Conservation (phyloP, 2,329 filamentous ascomycete species). For the Neodidymelliopsis sp. region DNA sequence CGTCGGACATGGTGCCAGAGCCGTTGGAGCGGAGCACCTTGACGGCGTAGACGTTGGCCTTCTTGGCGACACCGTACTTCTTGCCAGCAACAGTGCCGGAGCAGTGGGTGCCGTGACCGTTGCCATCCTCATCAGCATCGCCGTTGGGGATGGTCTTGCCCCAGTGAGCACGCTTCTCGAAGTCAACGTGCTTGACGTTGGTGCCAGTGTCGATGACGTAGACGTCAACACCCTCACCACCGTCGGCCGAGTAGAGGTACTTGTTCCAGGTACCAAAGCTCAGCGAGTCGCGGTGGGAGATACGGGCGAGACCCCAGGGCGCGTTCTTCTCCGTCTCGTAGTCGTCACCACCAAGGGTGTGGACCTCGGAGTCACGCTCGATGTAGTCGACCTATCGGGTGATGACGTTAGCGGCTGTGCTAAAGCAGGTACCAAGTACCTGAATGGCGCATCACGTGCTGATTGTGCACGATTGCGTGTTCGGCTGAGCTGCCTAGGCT, state of each 20-base stretch:
- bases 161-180: slow-evolving; percentile 94
- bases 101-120: slow-evolving; percentile 99
- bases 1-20: slow-evolving; percentile 97
- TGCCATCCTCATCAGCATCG: slow-evolving; percentile 90
- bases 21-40: slow-evolving; percentile 98
- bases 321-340: slow-evolving; percentile 83
- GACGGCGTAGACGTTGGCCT: slow-evolving; percentile 94
- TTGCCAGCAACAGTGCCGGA: slow-evolving; percentile 97
- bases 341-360: slow-evolving; percentile 68
- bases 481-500: slow-evolving; percentile 34
- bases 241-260: slow-evolving; percentile 89
- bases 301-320: slow-evolving; percentile 98
- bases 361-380: slow-evolving; percentile 92
- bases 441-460: slow-evolving; percentile 31
- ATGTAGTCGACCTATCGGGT: slow-evolving; percentile 85
- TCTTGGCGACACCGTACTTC: slow-evolving; percentile 99
- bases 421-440: slow-evolving; percentile 24
- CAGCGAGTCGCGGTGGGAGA: slow-evolving; percentile 89
- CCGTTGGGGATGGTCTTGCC: slow-evolving; percentile 91
- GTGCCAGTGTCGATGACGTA: slow-evolving; percentile 99
- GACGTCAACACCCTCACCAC: slow-evolving; percentile 96
- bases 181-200: slow-evolving; percentile 93
- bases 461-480: slow-evolving; percentile 38
- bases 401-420: slow-evolving; percentile 31
- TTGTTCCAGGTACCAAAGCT: slow-evolving; percentile 97